These are phyloP conservation scores for Penicillium decumbens DNA, from an alignment of 2,329 filamentous ascomycete genomes.

Conservation along the genomic window DNA sequence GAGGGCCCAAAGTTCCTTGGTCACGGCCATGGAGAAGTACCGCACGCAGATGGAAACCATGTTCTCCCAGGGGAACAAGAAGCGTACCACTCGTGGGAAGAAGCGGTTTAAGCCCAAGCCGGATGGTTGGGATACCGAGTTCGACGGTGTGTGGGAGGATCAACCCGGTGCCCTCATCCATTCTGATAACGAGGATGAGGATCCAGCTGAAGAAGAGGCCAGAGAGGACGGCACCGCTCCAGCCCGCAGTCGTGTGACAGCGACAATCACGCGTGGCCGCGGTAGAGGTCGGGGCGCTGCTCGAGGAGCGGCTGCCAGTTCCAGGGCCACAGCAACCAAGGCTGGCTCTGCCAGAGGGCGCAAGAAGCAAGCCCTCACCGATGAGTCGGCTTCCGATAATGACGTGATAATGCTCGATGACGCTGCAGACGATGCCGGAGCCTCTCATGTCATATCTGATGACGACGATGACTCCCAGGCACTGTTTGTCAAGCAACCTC, in stretches of 20 bases:
- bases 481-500: slow-evolving; percentile 41
- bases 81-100: slow-evolving; percentile 46
- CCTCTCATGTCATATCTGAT: slow-evolving; percentile 27
- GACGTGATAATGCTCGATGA: slow-evolving; percentile 41
- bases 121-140: slow-evolving; percentile 78
- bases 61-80: slow-evolving; percentile 62
- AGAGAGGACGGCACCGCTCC: slow-evolving; percentile 44
- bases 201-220: slow-evolving; percentile 44
- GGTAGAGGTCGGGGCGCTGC: slow-evolving; percentile 42
- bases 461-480: slow-evolving; percentile 38
- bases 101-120: slow-evolving; percentile 70
- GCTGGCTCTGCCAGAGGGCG: slow-evolving; percentile 28
- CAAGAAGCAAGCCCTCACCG: slow-evolving; percentile 31
- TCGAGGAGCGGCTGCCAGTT: slow-evolving; percentile 40
- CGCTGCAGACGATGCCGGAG: slow-evolving; percentile 28
- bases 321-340: slow-evolving; percentile 30
- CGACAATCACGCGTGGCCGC: slow-evolving; percentile 45
- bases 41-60: slow-evolving; percentile 65
- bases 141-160: slow-evolving; percentile 81
- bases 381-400: slow-evolving; percentile 35
- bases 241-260: slow-evolving; percentile 29
- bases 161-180: slow-evolving; percentile 62
- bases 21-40: slow-evolving; percentile 68
- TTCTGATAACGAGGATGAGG: slow-evolving; percentile 49
- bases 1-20: slow-evolving; percentile 64